A percentile compares a stretch with the other conserved stretches of the same genome.
phyloP scores from a whole-genome alignment of 495 filamentous ascomycete species.

The Podospora pseudopauciseta region DNA sequence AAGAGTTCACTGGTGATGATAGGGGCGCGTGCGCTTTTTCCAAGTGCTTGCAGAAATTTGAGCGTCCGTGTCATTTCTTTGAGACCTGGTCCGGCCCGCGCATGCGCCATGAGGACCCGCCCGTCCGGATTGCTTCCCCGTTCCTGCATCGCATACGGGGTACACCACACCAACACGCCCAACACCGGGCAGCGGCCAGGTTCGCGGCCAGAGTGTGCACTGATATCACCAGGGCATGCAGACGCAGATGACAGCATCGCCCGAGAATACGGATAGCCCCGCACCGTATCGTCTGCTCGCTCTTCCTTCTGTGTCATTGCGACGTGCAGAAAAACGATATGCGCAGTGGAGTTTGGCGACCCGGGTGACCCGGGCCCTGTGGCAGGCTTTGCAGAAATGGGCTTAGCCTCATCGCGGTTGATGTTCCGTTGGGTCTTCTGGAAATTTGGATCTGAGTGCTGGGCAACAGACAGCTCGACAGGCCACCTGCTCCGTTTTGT shows the following conservation, averaged over 20 bases:
- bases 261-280: neutral
- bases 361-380: constrained; percentile 9
- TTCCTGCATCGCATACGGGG: neutral
- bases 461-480: constrained; percentile 4
- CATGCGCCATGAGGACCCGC: neutral
- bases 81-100: neutral
- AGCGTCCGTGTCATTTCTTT: neutral
- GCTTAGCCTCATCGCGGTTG: constrained; percentile 21
- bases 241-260: neutral
- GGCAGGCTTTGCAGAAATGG: constrained; percentile 10
- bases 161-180: neutral
- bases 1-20: neutral
- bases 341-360: constrained; percentile 11
- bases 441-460: constrained; percentile 26
- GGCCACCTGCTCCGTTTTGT: constrained; percentile 12
- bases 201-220: neutral
- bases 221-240: neutral
- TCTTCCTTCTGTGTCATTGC: neutral
- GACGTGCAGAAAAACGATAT: neutral
- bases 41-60: neutral
- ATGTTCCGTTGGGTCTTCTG: constrained; percentile 19
- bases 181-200: neutral
- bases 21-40: neutral
- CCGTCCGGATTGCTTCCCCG: constrained; percentile 3
- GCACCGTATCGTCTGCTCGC: neutral